Conservation (phyloP, 495 filamentous ascomycete species). For the Penicillium flavigenum region DNA sequence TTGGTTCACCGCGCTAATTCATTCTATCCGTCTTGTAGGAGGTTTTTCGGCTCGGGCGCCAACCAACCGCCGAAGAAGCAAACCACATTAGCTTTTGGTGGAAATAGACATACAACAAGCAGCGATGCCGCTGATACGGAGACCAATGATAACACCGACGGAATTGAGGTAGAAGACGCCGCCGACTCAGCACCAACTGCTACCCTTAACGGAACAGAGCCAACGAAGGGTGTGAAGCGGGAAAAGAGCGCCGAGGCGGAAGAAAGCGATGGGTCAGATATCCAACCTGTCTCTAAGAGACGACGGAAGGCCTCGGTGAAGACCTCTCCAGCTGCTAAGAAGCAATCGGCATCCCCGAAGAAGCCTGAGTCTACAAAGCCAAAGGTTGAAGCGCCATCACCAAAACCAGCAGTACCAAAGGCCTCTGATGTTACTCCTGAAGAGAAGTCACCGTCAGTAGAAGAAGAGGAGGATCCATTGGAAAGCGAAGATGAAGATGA, state of each 20-base stretch:
- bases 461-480: conserved; percentile 51
- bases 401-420: conserved; percentile 32
- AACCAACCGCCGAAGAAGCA: conserved; percentile 62
- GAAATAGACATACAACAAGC: conserved; percentile 33
- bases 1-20: conserved; percentile 4
- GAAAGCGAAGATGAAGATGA: conserved; percentile 62
- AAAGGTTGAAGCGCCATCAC: conserved; percentile 22
- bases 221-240: conserved; percentile 33
- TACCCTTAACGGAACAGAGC: conserved; percentile 10
- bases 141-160: conserved; percentile 42
- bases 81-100: conserved; percentile 67
- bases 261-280: conserved; percentile 52
- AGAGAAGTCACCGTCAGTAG: conserved; percentile 40
- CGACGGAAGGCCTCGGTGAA: conserved; percentile 32
- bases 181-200: conserved; percentile 18
- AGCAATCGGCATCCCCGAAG: conserved; percentile 28
- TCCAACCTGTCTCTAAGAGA: conserved; percentile 51
- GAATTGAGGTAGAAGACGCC: conserved; percentile 34
- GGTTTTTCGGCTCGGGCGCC: conserved; percentile 46
- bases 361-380: conserved; percentile 24
- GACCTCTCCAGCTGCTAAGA: conserved; percentile 20
- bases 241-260: conserved; percentile 37
- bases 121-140: conserved; percentile 20
- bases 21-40: conserved; percentile 23
- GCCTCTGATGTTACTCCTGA: conserved; percentile 39